Base-by-base conservation (phyloP, 2,329 filamentous ascomycete species). In the Pseudogymnoascus sp. region DNA sequence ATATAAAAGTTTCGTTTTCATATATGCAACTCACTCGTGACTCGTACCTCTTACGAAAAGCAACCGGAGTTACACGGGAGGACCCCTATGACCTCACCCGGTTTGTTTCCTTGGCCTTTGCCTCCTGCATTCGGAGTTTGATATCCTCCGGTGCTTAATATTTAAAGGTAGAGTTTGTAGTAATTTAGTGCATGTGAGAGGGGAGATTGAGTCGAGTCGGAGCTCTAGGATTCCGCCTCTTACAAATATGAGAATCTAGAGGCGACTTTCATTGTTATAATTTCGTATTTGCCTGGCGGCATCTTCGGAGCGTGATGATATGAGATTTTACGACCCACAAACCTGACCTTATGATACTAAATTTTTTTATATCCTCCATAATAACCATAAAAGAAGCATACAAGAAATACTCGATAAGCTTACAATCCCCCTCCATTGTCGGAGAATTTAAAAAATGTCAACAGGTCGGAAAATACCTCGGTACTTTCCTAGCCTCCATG, bases 21-120 rank as follows among this genome's bases (percentile, higher is more conserved):
- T 34, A 46, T 34, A 36, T 34, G 36, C 60, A 21, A 14, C 38
- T 21, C 25, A 36, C 38, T 53, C 12, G 44, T 53, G 44, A 53
- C 44, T 31, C 44, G 12, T 53, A 53, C 23, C 23, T 53, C 44
- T 7, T 53, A 53, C 44, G 44, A 53, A 53, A 53, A 53, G 44
- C 44, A 53, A 53, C 44, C 44, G 44, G 44, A 53, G 44, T 31
- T 53, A 53, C 23, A 16, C 44, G 44, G 44, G 7, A 50, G 44
- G 44, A 53, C 44, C 44, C 44, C 44, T 53, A 53, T 53, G 44
- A 53, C 44, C 44, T 53, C 44, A 53, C 44, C 44, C 44, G 44
- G 44, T 31, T 53, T 53, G 44, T 53, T 53, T 53, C 23, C 44
- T 53, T 31, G 44, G 6, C 14, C 44, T 50, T 50, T 50, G 44